Base-by-base conservation (phyloP, 768 basidiomycete species). In the Lepiota venenata region DNA sequence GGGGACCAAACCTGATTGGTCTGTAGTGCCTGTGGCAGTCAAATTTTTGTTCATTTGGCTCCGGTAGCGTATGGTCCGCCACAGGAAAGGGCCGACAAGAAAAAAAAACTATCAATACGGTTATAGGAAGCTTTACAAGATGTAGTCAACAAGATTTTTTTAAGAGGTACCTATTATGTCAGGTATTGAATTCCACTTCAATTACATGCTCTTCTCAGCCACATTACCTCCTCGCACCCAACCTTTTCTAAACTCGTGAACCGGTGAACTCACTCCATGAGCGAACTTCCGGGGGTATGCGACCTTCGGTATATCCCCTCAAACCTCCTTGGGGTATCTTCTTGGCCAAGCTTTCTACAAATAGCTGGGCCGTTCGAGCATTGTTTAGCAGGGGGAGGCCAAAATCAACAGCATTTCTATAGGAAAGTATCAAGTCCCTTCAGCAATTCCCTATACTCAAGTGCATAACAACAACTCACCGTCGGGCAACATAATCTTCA, bases 401-500 rank as follows among this genome's bases (percentile, higher is more conserved):
- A 60, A 98, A 98, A 74, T 98, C 95, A 50, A 96, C 93, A 50
- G 93, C 93, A 67, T 95, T 95, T 60, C 94, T 89, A 61, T 21
- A 52, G 10, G 15, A 32, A 44, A 57, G 35, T 52, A 32, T 12
- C 60, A 43, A 41, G 44, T 16, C 9, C 25, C 25, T 41, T 53
- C 39, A 56, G 52, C n/a, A 56, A 15, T n/a, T 15, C 54, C 20
- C 32, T 50, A 36, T 18, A 37, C 39, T 45, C 25, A 22, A 40
- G 32, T 47, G 52, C 29, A 53, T 50, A 44, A 39, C 32, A 50
- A 11, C 18, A 53, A 76, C 82, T 61, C 64, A 88, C 85, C 89
- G 80, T 66, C 97, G 82, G 51, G 97, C 96, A 44, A 98, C 95
- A 63, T 99, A 99, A 63, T 98, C 94, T 66, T 98, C 92, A 66